Evolutionary conservation across 2,329 filamentous ascomycete species (phyloP), one percentile per base, ranked within the genome.

Genomic region (Didymella glomerata): DNA sequence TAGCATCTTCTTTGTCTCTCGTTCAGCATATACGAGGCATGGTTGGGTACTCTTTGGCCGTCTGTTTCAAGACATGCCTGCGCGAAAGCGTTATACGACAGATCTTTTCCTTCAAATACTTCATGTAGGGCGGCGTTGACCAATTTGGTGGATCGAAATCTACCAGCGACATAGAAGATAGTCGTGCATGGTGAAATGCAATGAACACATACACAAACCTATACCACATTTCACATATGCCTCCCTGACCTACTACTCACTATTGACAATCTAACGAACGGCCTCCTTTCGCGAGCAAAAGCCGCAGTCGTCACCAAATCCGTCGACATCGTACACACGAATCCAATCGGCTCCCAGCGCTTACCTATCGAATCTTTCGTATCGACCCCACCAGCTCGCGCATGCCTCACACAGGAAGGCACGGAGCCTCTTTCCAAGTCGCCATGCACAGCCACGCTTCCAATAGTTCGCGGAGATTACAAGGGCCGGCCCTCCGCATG

Each of bases 1-100:
- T 32, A 50, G 9, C 28, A 65, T 61, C 56, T 57, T 63, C 65
- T 66, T 48, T 65, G 57, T 63, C 63, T 68, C 49, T 47, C 63
- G 57, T 64, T 57, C 57, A 58, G 54, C 47, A 56, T 47, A 60
- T 66, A 42, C 63, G 45, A 50, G 56, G 56, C 56, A 59, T 48
- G 46, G 25, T 51, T 54, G 56, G 50, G 46, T 59, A 59, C 41
- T 16, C 47, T 38, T 48, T 50, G 46, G 41, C 38, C 40, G 20
- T 38, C 28, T 52, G 11, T 41, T 42, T 22, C 27, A 50, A 41
- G 50, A 59, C 46, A 59, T 50, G 50, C 49, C 36, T 47, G 56
- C 56, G 50, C 46, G 20, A 24, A 22, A 38, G 49, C 50, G 49
- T 50, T 27, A 54, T 40, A 59, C 18, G 56, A 54, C 50, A 54